phyloP scores from a whole-genome alignment of 129 eudicot species.

The Chrysanthemum lavandulifolium region DNA sequence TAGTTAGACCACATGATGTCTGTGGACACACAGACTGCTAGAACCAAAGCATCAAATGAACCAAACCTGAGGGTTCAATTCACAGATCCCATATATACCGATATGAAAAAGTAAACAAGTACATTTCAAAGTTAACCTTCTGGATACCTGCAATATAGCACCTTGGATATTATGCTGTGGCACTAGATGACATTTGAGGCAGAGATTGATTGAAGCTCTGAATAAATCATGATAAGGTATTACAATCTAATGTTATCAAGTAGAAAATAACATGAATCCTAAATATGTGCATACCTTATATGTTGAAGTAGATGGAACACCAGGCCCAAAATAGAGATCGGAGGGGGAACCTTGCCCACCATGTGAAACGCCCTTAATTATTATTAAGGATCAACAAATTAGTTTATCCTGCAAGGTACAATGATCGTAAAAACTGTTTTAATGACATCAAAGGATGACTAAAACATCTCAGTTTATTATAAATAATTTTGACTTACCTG shows the following conservation, averaged over 20 bases:
- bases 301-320: no score
- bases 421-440: neutral
- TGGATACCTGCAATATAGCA: slow-evolving; percentile 67
- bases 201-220: slow-evolving; percentile 41
- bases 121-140: neutral
- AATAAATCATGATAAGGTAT: neutral
- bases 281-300: neutral
- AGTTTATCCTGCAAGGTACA: neutral
- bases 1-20: no score
- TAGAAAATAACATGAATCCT: neutral
- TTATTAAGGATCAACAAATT: no score
- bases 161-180: slow-evolving; percentile 55
- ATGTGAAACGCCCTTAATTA: no score
- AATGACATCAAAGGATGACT: no score
- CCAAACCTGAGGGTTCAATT: no score
- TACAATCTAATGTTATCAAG: neutral
- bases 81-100: neutral
- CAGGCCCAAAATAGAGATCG: no score
- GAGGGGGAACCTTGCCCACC: no score
- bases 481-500: neutral
- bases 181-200: slow-evolving; percentile 10
- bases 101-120: neutral
- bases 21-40: neutral
- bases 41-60: neutral
- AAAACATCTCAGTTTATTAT: neutral